Conservation (phyloP, 768 basidiomycete species). For the Leccinellum rugosiceps region DNA sequence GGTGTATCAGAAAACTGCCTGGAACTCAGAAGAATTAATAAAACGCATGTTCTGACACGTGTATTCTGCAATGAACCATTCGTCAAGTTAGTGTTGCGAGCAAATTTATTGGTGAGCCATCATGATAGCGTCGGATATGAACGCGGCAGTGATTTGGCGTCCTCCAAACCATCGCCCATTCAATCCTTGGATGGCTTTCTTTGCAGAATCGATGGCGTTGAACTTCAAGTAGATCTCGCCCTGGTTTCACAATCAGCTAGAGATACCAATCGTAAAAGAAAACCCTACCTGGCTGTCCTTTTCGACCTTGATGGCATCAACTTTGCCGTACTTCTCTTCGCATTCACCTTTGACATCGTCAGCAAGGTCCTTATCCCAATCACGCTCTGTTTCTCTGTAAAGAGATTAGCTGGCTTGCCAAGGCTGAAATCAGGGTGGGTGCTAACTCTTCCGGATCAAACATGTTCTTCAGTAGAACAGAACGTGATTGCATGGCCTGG, state of each 20-base stretch:
- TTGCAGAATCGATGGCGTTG: slow-evolving; percentile 70
- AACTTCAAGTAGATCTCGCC: slow-evolving; percentile 99
- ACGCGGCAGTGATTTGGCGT: slow-evolving; percentile 79
- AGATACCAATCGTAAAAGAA: not conserved
- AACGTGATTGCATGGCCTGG: slow-evolving; percentile 84
- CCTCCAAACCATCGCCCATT: slow-evolving; percentile 98
- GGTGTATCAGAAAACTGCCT: slow-evolving; percentile 29
- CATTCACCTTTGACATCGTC: slow-evolving; percentile 97
- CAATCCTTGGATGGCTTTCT: slow-evolving; percentile 82
- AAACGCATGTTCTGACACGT: slow-evolving; percentile 14
- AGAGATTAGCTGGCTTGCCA: slow-evolving; percentile 3
- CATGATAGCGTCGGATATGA: slow-evolving; percentile 93
- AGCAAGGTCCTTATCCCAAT: slow-evolving; percentile 95
- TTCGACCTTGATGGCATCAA: slow-evolving; percentile 87
- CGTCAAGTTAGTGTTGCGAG: slow-evolving; percentile 23
- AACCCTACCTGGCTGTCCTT: slow-evolving; percentile 82
- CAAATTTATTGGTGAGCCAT: slow-evolving; percentile 73
- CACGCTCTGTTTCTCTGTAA: slow-evolving; percentile 84
- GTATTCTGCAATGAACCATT: slow-evolving; percentile 29
- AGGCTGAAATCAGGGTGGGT: slow-evolving; percentile 1
- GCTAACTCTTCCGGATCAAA: slow-evolving; percentile 95
- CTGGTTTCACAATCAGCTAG: slow-evolving; percentile 38
- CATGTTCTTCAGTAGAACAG: slow-evolving; percentile 90
- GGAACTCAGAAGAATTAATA: slow-evolving; percentile 33
- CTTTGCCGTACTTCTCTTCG: slow-evolving; percentile 84